Percentiles rank a stretch among this genome's conserved stretches.
Evolutionary conservation across 179 eudicot genomes (phyloP).

Genomic region (Silene coronaria): DNA sequence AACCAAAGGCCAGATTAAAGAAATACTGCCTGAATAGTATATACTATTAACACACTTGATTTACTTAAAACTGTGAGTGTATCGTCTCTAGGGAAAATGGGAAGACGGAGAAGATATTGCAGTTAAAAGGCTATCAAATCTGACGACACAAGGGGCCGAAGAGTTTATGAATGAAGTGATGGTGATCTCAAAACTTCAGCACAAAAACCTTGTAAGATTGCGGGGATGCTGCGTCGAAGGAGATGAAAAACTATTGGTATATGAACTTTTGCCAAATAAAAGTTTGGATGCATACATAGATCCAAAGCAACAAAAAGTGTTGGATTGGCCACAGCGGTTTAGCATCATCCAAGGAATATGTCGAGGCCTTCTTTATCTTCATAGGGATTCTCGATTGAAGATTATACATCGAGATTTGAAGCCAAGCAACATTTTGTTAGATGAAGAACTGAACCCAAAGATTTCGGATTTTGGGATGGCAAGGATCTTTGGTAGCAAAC

Average conservation of each 20-base stretch:
- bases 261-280: conserved; percentile 49
- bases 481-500: conserved; percentile 42
- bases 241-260: conserved; percentile 41
- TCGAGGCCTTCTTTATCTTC: conserved; percentile 52
- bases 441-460: conserved; percentile 43
- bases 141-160: conserved; percentile 40
- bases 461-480: conserved; percentile 67
- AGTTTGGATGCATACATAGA: conserved; percentile 35
- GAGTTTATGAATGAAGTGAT: conserved; percentile 44
- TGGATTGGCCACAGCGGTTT: conserved; percentile 41
- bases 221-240: conserved; percentile 41
- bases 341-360: conserved; percentile 43
- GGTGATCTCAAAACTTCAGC: conserved; percentile 45
- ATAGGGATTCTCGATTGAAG: conserved; percentile 44
- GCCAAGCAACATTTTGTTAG: conserved; percentile 51
- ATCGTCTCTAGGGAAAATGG: conserved; percentile 31
- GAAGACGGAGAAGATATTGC: conserved; percentile 33
- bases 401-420: conserved; percentile 54
- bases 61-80: background rate
- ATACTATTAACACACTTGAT: background rate
- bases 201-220: conserved; percentile 42
- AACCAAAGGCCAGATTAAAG: background rate
- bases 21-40: background rate
- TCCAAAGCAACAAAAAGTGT: background rate
- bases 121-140: conserved; percentile 43